Conservation (phyloP, 2,329 filamentous ascomycete species). For the Alternaria sp. region DNA sequence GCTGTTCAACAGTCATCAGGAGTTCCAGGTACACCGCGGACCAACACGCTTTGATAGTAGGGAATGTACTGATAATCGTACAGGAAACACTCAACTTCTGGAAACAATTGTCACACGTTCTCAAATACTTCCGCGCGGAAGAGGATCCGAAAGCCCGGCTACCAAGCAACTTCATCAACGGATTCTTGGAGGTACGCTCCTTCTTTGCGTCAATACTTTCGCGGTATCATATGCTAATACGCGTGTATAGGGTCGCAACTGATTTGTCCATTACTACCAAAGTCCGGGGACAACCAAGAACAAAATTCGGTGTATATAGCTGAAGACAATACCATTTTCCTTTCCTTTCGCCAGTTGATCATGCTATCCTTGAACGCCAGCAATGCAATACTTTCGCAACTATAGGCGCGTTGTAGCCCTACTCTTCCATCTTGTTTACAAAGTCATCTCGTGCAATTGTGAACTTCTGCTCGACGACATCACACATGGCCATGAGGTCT, state of each 20-base stretch:
- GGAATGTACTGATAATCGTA: slow-evolving; percentile 3
- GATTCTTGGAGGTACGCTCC: slow-evolving; percentile 86
- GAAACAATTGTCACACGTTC: slow-evolving; percentile 94
- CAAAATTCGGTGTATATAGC: slow-evolving; percentile 42
- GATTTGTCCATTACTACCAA: slow-evolving; percentile 14
- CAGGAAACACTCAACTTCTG: slow-evolving; percentile 99
- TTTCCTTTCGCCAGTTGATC: slow-evolving; percentile 34
- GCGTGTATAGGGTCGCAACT: slow-evolving; percentile 48
- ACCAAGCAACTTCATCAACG: slow-evolving; percentile 89
- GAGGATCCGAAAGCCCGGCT: slow-evolving; percentile 77
- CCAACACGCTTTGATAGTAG: not conserved
- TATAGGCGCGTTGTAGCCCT: not conserved
- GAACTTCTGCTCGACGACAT: slow-evolving; percentile 93
- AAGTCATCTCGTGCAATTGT: slow-evolving; percentile 70
- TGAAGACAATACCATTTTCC: slow-evolving; percentile 46
- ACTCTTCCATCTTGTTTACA: slow-evolving; percentile 46
- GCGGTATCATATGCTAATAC: slow-evolving; percentile 9
- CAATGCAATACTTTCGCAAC: slow-evolving; percentile 31
- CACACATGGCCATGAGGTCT: slow-evolving; percentile 89
- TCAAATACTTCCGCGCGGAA: slow-evolving; percentile 95
- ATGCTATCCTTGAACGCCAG: slow-evolving; percentile 39
- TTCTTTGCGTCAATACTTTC: too few species aligned
- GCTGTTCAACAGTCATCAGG: slow-evolving; percentile 86
- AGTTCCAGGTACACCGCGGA: slow-evolving; percentile 77
- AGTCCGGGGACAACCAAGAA: slow-evolving; percentile 17